Conservation (phyloP, 208 protist species). For the Leishmania tropica region DNA sequence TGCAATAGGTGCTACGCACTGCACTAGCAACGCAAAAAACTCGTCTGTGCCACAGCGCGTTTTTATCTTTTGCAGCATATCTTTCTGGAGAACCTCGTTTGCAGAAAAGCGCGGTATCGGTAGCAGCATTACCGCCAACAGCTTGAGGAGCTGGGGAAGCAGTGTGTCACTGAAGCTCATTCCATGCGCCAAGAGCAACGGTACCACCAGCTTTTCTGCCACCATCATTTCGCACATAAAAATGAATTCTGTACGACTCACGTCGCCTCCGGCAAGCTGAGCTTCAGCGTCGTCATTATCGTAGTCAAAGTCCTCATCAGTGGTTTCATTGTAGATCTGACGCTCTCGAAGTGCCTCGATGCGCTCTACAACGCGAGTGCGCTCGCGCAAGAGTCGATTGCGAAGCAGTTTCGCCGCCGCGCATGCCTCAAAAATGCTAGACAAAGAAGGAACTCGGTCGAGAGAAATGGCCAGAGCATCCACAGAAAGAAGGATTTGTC, state of each 20-base stretch:
- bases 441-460: constrained; percentile 32
- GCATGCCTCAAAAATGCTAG: constrained; percentile 56
- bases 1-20: constrained; percentile 78
- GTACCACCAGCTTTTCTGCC: constrained; percentile 81
- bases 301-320: constrained; percentile 42
- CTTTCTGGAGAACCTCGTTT: constrained; percentile 60
- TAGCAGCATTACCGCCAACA: constrained; percentile 68
- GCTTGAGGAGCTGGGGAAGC: constrained; percentile 82
- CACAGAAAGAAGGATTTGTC: constrained; percentile 68
- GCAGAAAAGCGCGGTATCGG: constrained; percentile 67
- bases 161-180: constrained; percentile 69
- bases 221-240: constrained; percentile 83
- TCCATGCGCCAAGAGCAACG: constrained; percentile 78
- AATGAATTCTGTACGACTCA: constrained; percentile 63
- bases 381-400: constrained; percentile 77
- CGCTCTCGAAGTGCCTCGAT: constrained; percentile 66
- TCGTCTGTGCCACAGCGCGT: constrained; percentile 77
- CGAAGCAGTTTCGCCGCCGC: constrained; percentile 74
- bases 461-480: constrained; percentile 64
- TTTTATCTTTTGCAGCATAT: constrained; percentile 66
- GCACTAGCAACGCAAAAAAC: constrained; percentile 80
- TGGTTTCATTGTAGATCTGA: constrained; percentile 59
- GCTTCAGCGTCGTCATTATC: constrained; percentile 28
- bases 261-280: constrained; percentile 15
- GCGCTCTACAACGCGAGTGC: constrained; percentile 58